Evolutionary conservation across 495 filamentous ascomycete genomes (phyloP), one percentile per base, ranked within the genome.

Genomic region (Penicillium paradoxum): DNA sequence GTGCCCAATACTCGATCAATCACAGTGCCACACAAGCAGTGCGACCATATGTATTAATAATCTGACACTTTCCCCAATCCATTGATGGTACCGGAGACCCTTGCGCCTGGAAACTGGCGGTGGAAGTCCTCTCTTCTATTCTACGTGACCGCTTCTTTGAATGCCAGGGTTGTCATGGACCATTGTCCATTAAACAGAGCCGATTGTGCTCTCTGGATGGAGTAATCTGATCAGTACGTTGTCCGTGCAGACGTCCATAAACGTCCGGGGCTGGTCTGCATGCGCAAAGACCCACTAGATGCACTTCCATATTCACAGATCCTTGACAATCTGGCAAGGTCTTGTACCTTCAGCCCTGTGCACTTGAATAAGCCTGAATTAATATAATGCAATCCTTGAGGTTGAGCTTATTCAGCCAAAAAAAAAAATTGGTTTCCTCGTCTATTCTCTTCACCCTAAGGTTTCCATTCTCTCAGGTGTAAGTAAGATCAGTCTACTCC

Each of bases 231-330:
- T 38, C 34, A 17, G 18, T 34, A 29, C 29, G n/a, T 19, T 9
- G 49, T 43, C 49, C 51, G 57, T 64, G 58, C 61, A 58, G 52
- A 56, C 29, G 47, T 47, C 46, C 25, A 25, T 48, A 46, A 48
- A 49, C 41, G 51, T 54, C 45, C 42, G 51, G 44, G 34, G 54
- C n/a, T n/a, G n/a, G n/a, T 11, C 13, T 45, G 53, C 58, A 43
- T 55, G 52, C 52, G 45, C 40, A 55, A 61, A 18, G 47, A 49
- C 58, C 60, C 58, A 62, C 58, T 55, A 19, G 8, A 44, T 17
- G 29, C 27, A 48, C 19, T 32, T 24, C 37, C 49, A 43, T 34
- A 29, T 51, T 37, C 25, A 48, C 27, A 40, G 27, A 41, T 19
- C 49, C 34, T 45, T 27, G 32, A 30, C 50, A 25, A 52, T 7